Conservation (phyloP, 345 rosid species). For the Draba incana region DNA sequence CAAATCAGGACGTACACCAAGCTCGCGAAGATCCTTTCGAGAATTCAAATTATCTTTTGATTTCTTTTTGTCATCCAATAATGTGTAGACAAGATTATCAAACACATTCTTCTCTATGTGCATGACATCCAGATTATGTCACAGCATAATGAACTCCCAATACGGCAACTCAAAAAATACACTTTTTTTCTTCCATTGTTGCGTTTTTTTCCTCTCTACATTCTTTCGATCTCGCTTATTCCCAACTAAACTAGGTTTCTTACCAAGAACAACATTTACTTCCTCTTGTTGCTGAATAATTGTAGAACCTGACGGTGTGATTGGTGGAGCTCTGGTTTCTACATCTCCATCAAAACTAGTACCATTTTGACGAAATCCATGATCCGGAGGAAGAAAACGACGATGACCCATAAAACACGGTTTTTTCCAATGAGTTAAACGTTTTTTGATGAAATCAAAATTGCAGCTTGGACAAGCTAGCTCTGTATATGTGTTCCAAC, state of each 20-base stretch:
- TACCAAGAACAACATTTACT: background rate
- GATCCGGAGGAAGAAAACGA: constrained; percentile 3
- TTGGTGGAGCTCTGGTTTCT: background rate
- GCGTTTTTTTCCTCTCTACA: no score
- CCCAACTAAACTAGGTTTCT: background rate
- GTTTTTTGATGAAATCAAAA: background rate
- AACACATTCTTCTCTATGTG: constrained; percentile 4
- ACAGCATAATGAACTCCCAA: background rate
- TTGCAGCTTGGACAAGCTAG: background rate
- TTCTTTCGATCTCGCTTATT: background rate
- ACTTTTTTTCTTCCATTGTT: background rate
- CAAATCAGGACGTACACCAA: background rate
- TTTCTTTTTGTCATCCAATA: background rate
- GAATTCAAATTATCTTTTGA: background rate
- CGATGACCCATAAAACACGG: constrained; percentile 13
- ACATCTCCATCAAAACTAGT: background rate
- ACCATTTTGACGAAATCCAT: background rate
- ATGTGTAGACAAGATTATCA: background rate
- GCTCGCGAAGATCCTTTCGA: background rate
- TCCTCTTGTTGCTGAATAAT: background rate
- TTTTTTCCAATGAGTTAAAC: background rate
- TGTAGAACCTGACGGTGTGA: background rate
- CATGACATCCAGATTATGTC: background rate
- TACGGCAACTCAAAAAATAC: background rate
- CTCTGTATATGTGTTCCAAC: background rate